Evolutionary conservation across 768 basidiomycete species (phyloP).

Genomic region (Suillus brevipes): DNA sequence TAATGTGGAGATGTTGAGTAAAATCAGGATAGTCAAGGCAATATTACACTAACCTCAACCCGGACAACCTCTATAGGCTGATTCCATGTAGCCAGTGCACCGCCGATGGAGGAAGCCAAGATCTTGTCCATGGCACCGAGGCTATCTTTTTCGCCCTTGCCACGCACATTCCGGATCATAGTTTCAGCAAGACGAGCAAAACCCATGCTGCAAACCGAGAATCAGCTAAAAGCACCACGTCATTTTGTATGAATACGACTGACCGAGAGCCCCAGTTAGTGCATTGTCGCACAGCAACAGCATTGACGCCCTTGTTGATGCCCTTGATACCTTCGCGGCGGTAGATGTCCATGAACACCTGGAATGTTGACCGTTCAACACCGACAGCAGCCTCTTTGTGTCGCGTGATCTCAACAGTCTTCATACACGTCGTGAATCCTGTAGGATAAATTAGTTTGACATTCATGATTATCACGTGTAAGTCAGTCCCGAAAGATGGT

Average conservation of each 20-base stretch:
- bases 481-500: constrained; percentile 17
- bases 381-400: constrained; percentile 88
- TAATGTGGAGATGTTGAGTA: constrained; percentile 8
- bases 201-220: constrained; percentile 68
- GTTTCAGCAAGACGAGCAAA: constrained; percentile 92
- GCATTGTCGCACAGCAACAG: constrained; percentile 87
- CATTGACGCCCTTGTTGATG: constrained; percentile 99
- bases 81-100: constrained; percentile 98
- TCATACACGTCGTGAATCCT: constrained; percentile 99
- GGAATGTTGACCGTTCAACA: constrained; percentile 88
- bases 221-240: constrained; percentile 12
- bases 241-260: constrained; percentile 20
- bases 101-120: constrained; percentile 81
- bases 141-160: constrained; percentile 75
- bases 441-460: constrained; percentile 16
- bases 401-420: constrained; percentile 96
- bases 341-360: constrained; percentile 93
- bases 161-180: constrained; percentile 72
- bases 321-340: constrained; percentile 90
- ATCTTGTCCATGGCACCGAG: constrained; percentile 85
- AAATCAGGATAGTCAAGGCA: neutral
- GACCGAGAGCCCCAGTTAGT: constrained; percentile 94
- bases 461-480: neutral
- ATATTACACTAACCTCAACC: constrained; percentile 66
- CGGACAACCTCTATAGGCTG: constrained; percentile 98